Evolutionary conservation across 768 basidiomycete genomes (phyloP).

Genomic region (Cystofilobasidium ferigula): DNA sequence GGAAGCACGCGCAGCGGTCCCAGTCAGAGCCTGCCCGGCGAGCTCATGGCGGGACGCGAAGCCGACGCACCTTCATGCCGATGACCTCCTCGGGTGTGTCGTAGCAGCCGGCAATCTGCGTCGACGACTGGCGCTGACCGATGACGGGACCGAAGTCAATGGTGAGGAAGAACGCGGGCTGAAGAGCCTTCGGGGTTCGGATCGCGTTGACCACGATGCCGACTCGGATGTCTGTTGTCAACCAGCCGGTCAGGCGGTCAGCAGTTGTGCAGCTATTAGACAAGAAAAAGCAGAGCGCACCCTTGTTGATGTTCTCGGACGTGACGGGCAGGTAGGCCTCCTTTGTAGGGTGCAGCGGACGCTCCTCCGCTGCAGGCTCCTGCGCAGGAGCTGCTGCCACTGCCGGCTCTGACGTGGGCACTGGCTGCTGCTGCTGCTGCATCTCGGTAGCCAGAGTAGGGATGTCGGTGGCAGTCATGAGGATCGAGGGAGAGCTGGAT

Average conservation of each 20-base stretch:
- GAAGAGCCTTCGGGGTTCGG: slow-evolving; percentile 24
- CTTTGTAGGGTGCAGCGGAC: slow-evolving; percentile 18
- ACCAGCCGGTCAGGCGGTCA: too few relatives aligned
- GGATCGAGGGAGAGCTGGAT: too few relatives aligned
- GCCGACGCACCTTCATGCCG: slow-evolving; percentile 8
- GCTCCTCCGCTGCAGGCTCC: too few relatives aligned
- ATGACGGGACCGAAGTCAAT: slow-evolving; percentile 24
- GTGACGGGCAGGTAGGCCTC: slow-evolving; percentile 19
- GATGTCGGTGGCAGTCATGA: too few relatives aligned
- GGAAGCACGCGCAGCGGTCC: background rate
- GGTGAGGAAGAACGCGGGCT: slow-evolving; percentile 14
- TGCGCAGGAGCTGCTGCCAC: too few relatives aligned
- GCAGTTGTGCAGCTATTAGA: background rate
- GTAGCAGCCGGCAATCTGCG: slow-evolving; percentile 18
- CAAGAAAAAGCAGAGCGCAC: background rate
- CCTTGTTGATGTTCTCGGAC: slow-evolving; percentile 14
- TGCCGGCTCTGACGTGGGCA: too few relatives aligned
- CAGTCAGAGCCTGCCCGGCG: background rate
- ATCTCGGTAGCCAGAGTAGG: too few relatives aligned
- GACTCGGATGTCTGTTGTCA: slow-evolving; percentile 6
- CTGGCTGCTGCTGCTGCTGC: too few relatives aligned
- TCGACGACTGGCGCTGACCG: slow-evolving; percentile 16
- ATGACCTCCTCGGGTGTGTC: slow-evolving; percentile 13
- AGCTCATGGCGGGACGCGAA: background rate
- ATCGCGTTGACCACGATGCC: slow-evolving; percentile 18